Conservation (phyloP, 2,329 filamentous ascomycete genomes). For the Fusarium chaquense region DNA sequence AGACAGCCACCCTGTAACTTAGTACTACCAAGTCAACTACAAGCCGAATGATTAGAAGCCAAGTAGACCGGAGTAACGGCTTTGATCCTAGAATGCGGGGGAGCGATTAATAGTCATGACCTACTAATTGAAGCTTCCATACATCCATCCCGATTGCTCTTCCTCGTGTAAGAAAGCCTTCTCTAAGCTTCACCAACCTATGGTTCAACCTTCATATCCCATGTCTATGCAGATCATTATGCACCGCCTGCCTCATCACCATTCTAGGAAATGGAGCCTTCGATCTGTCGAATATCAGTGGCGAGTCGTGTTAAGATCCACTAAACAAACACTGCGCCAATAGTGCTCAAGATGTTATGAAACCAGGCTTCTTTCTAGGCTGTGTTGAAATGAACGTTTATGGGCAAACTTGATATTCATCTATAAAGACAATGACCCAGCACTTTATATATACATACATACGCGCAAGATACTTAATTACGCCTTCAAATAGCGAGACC, state of each 20-base stretch:
- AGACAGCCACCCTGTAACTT: slow-evolving; percentile 17
- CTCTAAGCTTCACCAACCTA: neutral
- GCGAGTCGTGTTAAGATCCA: slow-evolving; percentile 31
- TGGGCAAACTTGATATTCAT: neutral
- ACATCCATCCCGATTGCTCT: neutral
- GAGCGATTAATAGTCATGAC: slow-evolving; percentile 3
- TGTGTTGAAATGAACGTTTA: too few species aligned
- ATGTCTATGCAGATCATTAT: slow-evolving; percentile 43
- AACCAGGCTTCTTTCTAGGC: too few species aligned
- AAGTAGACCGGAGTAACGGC: slow-evolving; percentile 22
- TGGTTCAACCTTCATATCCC: slow-evolving; percentile 13
- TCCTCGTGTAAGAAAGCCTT: neutral
- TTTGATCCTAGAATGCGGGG: slow-evolving; percentile 24
- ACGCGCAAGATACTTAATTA: slow-evolving; percentile 1
- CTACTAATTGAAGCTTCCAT: neutral
- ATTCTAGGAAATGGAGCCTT: slow-evolving; percentile 8
- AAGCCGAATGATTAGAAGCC: slow-evolving; percentile 4
- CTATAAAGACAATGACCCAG: neutral
- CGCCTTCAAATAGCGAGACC: slow-evolving; percentile 6
- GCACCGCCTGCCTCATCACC: slow-evolving; percentile 29
- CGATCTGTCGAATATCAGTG: slow-evolving; percentile 26
- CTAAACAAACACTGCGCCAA: slow-evolving; percentile 23
- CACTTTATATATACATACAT: neutral
- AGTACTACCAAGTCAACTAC: neutral
- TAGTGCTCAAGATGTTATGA: neutral